Evolutionary conservation across 1,284 basidiomycete genomes (phyloP), one percentile per base, ranked within the genome.

Genomic region (Lentinula novae-zelandiae): DNA sequence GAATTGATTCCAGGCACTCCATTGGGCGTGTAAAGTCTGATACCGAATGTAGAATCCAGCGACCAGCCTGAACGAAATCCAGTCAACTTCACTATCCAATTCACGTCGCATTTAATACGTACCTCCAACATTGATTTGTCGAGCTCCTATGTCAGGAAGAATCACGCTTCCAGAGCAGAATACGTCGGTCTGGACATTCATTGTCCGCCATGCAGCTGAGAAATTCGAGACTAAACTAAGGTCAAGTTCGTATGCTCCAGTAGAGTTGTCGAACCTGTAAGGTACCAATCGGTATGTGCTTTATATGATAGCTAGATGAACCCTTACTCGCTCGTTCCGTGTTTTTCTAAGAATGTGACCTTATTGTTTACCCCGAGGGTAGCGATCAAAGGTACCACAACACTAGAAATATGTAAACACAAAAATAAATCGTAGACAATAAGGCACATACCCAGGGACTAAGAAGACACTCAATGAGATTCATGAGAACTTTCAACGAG

Each of bases 291-390:
- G 49, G 46, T 49, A 6, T 39, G 17, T 8, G 39, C 40, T 7
- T 7, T 7, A 40, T 10, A 7, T 4, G 39, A 7, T 39, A 36
- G 22, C 2, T 31, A 15, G 17, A 40, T 13, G 13, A 57, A 17
- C 3, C 22, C 50, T 54, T 65, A 78, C 77, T 74, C 73, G 68
- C 65, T 63, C 49, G 79, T 80, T 33, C 79, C 80, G 17, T 61
- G 63, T 70, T 92, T 92, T 73, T 92, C 89, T 7, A 92, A 74
- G 74, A 92, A 89, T 0, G 83, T 82, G 56, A 92, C 84, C 68
- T 92, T 92, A 75, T 85, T 82, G 76, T 92, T 92, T 71, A 88
- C 77, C 4, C 89, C 89, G 40, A 92, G 75, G 0, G 89, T 90
- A 5, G 87, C 83, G 49, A 91, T 81, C 57, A 91, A 75, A 2